Percentiles rank a stretch among this genome's conserved stretches.
Conservation (phyloP, 2,329 filamentous ascomycete species). For the Ceratocystis eucalypticola region DNA sequence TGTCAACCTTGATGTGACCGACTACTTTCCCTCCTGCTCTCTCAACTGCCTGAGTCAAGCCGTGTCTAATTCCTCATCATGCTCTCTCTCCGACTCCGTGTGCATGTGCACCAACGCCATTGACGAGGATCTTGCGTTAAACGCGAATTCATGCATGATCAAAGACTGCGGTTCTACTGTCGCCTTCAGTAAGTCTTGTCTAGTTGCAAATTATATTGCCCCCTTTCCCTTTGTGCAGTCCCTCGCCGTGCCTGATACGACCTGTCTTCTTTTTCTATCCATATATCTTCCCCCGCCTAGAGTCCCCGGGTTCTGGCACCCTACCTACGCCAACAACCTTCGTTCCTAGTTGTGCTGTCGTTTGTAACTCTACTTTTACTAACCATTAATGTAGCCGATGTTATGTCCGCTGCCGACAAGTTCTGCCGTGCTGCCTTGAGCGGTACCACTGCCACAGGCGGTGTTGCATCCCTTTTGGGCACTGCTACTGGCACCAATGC, state of each 20-base stretch:
- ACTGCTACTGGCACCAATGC: constrained; percentile 11
- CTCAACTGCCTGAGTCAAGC: constrained; percentile 27
- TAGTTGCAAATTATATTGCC: background rate
- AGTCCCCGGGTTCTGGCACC: too few species aligned
- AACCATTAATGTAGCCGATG: constrained; percentile 26
- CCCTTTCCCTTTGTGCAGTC: too few species aligned
- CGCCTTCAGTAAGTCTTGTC: constrained; percentile 28
- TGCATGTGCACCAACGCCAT: constrained; percentile 27
- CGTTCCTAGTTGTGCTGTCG: too few species aligned
- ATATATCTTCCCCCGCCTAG: too few species aligned
- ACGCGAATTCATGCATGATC: constrained; percentile 28
- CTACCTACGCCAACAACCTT: too few species aligned
- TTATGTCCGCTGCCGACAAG: constrained; percentile 27
- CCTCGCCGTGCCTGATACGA: too few species aligned
- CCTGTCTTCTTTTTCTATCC: too few species aligned
- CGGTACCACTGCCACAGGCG: background rate
- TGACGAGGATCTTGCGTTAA: constrained; percentile 26
- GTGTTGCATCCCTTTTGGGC: constrained; percentile 11
- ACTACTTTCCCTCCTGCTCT: constrained; percentile 30
- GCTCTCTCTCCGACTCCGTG: constrained; percentile 25
- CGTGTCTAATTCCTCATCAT: constrained; percentile 25
- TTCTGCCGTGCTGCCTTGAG: constrained; percentile 17
- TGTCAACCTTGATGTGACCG: constrained; percentile 24
- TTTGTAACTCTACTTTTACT: constrained; percentile 11
- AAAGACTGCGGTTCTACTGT: constrained; percentile 27